Conservation (phyloP, 2,329 filamentous ascomycete genomes). For the Neofusicoccum cordaticola region DNA sequence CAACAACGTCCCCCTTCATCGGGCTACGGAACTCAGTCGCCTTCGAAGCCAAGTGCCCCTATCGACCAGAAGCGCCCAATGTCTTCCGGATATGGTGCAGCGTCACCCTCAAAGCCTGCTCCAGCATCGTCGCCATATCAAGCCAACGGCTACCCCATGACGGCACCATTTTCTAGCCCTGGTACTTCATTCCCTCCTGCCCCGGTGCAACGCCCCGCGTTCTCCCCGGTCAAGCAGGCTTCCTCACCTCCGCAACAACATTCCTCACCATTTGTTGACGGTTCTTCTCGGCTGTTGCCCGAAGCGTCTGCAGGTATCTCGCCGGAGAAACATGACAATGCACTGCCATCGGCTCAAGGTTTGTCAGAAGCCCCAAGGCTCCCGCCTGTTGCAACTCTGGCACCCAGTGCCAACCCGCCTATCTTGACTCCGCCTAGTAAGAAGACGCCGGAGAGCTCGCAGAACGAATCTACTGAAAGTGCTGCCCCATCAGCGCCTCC, state of each 20-base stretch:
- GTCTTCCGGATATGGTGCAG: slow-evolving; percentile 32
- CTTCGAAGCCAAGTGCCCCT: slow-evolving; percentile 30
- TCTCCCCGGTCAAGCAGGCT: slow-evolving; percentile 38
- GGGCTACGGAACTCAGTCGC: not conserved
- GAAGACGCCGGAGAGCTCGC: slow-evolving; percentile 32
- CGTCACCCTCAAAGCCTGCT: slow-evolving; percentile 36
- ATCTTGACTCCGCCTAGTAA: slow-evolving; percentile 63
- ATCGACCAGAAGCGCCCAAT: slow-evolving; percentile 39
- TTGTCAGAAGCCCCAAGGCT: slow-evolving; percentile 47
- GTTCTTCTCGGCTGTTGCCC: slow-evolving; percentile 30
- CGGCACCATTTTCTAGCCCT: slow-evolving; percentile 38
- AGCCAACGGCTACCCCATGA: slow-evolving; percentile 29
- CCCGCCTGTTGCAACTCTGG: slow-evolving; percentile 57
- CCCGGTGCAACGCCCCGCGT: slow-evolving; percentile 30
- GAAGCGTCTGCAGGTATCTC: slow-evolving; percentile 41
- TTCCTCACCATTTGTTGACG: slow-evolving; percentile 25
- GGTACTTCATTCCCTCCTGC: slow-evolving; percentile 47
- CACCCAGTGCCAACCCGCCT: slow-evolving; percentile 56
- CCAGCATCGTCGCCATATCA: slow-evolving; percentile 35
- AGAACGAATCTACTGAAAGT: not conserved
- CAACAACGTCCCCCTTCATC: slow-evolving; percentile 39
- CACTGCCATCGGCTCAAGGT: slow-evolving; percentile 31
- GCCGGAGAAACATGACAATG: slow-evolving; percentile 47
- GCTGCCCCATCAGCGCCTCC: not conserved
- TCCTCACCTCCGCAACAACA: slow-evolving; percentile 36